These are phyloP conservation scores for Rutstroemia sp. DNA, from an alignment of 2,329 filamentous ascomycete species.

Conservation along the genomic window DNA sequence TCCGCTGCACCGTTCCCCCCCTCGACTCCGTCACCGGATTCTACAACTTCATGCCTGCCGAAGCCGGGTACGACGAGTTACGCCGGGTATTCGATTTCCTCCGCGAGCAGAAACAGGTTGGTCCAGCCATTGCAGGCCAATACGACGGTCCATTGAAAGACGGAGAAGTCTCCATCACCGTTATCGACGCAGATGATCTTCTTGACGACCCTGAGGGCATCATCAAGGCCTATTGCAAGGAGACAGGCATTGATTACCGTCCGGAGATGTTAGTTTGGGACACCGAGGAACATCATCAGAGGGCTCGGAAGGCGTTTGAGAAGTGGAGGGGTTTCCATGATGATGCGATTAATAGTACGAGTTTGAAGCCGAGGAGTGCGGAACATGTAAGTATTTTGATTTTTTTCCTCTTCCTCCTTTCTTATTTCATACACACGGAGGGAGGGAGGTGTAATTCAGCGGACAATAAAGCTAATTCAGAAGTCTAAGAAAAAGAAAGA, in stretches of 20 bases:
- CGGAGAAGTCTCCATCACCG: slow-evolving; percentile 59
- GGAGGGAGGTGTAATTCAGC: background rate
- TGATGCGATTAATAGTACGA: slow-evolving; percentile 78
- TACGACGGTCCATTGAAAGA: slow-evolving; percentile 18
- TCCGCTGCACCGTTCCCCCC: slow-evolving; percentile 86
- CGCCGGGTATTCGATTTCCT: slow-evolving; percentile 83
- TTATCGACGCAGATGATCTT: slow-evolving; percentile 90
- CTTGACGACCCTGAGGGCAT: slow-evolving; percentile 74
- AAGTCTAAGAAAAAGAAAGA: slow-evolving; percentile 43
- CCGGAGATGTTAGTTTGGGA: slow-evolving; percentile 81
- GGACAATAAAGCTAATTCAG: background rate
- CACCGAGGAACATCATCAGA: slow-evolving; percentile 59
- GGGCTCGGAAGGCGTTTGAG: slow-evolving; percentile 72
- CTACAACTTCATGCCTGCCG: slow-evolving; percentile 74
- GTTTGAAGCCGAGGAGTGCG: slow-evolving; percentile 62
- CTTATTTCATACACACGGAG: background rate
- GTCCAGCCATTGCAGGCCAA: slow-evolving; percentile 53
- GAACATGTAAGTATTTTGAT: slow-evolving; percentile 43
- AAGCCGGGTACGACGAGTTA: slow-evolving; percentile 87
- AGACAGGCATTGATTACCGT: slow-evolving; percentile 69
- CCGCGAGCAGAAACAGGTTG: slow-evolving; percentile 59
- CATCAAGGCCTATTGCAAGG: slow-evolving; percentile 72
- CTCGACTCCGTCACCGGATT: slow-evolving; percentile 78
- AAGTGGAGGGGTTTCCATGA: slow-evolving; percentile 98
- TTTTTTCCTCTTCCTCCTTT: background rate